Evolutionary conservation across 768 basidiomycete genomes (phyloP).

Genomic region (Termitomyces sp.): DNA sequence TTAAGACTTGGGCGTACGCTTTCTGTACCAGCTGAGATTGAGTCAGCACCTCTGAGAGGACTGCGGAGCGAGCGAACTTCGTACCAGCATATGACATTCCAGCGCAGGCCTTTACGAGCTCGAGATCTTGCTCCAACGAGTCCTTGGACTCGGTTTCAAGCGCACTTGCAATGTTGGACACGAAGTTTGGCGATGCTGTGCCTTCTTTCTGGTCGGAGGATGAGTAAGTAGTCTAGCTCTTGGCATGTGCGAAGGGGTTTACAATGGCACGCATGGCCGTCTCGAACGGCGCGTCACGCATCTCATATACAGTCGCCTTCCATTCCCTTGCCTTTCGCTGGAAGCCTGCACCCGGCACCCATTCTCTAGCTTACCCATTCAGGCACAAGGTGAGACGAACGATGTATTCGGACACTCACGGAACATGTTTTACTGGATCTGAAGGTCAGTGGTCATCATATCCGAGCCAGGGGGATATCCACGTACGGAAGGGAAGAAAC

Average conservation of each 20-base stretch:
- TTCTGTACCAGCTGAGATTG: conserved; percentile 32
- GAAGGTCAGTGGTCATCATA: background rate
- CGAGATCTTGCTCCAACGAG: conserved; percentile 16
- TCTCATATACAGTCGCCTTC: conserved; percentile 39
- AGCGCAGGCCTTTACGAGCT: conserved; percentile 29
- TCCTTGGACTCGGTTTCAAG: conserved; percentile 16
- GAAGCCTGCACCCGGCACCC: conserved; percentile 48
- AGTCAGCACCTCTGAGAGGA: background rate
- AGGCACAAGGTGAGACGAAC: background rate
- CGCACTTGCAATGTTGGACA: conserved; percentile 22
- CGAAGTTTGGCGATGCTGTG: conserved; percentile 27
- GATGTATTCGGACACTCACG: conserved; percentile 22
- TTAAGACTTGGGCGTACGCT: conserved; percentile 23
- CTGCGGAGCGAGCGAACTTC: background rate
- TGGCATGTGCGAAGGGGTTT: conserved; percentile 4
- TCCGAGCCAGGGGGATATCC: background rate
- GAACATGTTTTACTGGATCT: conserved; percentile 42
- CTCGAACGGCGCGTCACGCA: conserved; percentile 39
- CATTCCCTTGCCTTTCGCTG: conserved; percentile 44
- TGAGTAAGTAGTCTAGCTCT: background rate
- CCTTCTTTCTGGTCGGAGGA: conserved; percentile 25
- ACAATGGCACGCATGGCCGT: conserved; percentile 34
- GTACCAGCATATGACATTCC: conserved; percentile 33
- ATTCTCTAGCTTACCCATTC: conserved; percentile 23
- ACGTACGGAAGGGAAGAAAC: conserved; percentile 35